Evolutionary conservation across 768 basidiomycete species (phyloP).

Genomic region (Leccinum sublutescens): DNA sequence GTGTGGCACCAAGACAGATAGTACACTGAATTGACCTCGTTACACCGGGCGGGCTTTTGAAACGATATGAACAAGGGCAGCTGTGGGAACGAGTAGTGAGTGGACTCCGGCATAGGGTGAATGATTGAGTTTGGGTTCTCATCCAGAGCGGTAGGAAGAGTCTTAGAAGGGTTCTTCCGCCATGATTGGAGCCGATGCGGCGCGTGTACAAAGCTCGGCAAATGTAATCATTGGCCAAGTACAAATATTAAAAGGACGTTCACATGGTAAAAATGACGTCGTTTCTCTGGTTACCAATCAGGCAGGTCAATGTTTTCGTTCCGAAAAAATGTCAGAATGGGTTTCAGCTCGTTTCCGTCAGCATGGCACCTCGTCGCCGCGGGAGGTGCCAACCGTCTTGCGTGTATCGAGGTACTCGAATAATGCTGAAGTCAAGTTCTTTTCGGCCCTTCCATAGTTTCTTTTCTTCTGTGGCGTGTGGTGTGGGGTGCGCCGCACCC

Average conservation of each 20-base stretch:
- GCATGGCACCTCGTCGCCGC: conserved; percentile 4
- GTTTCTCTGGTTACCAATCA: conserved; percentile 25
- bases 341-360: conserved; percentile 17
- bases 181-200: not conserved
- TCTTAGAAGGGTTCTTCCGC: not conserved
- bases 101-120: not conserved
- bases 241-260: conserved; percentile 11
- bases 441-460: not conserved
- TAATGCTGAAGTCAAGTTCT: not conserved
- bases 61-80: not conserved
- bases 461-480: conserved; percentile 22
- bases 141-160: not conserved
- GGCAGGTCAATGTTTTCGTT: not conserved
- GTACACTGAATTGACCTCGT: conserved; percentile 12
- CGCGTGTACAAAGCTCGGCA: not conserved
- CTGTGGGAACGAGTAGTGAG: not conserved
- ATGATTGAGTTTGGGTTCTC: not conserved
- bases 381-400: not conserved
- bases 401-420: not conserved
- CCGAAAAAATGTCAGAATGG: not conserved
- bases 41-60: conserved; percentile 15
- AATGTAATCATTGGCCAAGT: not conserved
- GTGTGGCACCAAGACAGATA: not conserved
- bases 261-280: conserved; percentile 20
- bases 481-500: conserved; percentile 2